A percentile compares a stretch with the other conserved stretches of the same genome.
phyloP scores from a whole-genome alignment of 805 yeast species.

The Yarrowia sp. region DNA sequence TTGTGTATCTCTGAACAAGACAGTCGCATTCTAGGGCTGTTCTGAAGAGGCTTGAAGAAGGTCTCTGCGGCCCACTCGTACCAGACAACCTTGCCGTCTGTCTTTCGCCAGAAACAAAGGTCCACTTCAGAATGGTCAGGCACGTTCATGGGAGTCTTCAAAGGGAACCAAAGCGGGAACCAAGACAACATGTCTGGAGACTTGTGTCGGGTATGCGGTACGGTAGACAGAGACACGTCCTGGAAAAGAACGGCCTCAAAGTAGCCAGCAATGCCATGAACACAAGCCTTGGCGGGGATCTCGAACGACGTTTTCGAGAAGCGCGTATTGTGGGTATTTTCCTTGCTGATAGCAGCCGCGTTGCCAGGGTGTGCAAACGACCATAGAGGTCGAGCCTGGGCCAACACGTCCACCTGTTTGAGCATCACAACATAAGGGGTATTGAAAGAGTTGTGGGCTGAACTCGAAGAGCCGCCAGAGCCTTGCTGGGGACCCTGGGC shows the following conservation, averaged over 20 bases:
- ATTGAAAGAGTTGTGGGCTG: slow-evolving; percentile 29
- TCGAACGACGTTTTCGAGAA: slow-evolving; percentile 42
- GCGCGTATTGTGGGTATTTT: slow-evolving; percentile 31
- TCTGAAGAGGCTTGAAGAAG: slow-evolving; percentile 32
- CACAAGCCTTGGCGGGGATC: slow-evolving; percentile 48
- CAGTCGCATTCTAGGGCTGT: neutral
- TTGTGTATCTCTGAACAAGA: slow-evolving; percentile 8
- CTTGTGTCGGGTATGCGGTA: slow-evolving; percentile 39
- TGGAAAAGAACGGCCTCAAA: slow-evolving; percentile 69
- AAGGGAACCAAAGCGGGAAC: slow-evolving; percentile 67
- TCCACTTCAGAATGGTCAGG: slow-evolving; percentile 56
- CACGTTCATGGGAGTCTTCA: slow-evolving; percentile 50
- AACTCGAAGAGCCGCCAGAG: neutral
- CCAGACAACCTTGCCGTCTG: slow-evolving; percentile 50
- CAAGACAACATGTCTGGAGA: slow-evolving; percentile 55
- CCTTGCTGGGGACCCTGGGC: slow-evolving; percentile 19
- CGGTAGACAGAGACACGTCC: slow-evolving; percentile 52
- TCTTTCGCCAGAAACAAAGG: slow-evolving; percentile 49
- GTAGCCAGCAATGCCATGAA: slow-evolving; percentile 75
- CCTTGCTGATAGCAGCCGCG: neutral
- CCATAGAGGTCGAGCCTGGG: slow-evolving; percentile 54
- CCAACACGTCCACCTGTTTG: slow-evolving; percentile 44
- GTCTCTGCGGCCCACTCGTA: slow-evolving; percentile 64
- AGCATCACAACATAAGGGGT: slow-evolving; percentile 48
- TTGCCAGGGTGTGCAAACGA: slow-evolving; percentile 52